Conservation (phyloP, 2,329 filamentous ascomycete genomes). For the Hymenoscyphus fraxineus region DNA sequence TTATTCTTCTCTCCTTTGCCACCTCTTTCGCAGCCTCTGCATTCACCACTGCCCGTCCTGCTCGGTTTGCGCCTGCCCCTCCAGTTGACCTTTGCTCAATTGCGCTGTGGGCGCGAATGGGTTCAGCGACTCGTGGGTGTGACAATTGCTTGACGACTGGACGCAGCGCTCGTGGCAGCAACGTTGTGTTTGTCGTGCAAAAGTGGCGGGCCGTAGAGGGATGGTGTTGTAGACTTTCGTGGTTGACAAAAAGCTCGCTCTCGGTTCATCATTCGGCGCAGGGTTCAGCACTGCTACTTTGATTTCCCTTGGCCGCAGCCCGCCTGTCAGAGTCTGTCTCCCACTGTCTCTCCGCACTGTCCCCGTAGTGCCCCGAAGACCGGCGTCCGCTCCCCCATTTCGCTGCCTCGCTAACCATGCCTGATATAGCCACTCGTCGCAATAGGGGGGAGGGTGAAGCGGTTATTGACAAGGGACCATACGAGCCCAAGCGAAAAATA, state of each 20-base stretch:
- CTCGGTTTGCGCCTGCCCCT: neutral
- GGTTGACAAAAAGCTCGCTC: neutral
- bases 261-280: neutral
- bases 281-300: neutral
- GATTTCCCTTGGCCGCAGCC: neutral
- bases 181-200: constrained; percentile 23
- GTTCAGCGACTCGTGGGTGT: constrained; percentile 8
- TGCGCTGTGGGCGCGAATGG: constrained; percentile 6
- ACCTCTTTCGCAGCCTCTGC: neutral
- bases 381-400: neutral
- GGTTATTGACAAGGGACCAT: neutral
- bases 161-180: constrained; percentile 23
- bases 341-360: too few species aligned
- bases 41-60: neutral
- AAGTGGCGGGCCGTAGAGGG: neutral
- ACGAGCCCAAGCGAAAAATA: neutral
- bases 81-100: constrained; percentile 6
- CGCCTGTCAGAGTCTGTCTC: too few species aligned
- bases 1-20: neutral
- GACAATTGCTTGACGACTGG: constrained; percentile 13
- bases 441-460: neutral
- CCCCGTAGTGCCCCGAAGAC: neutral
- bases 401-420: constrained; percentile 10
- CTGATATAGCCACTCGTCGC: constrained; percentile 3
- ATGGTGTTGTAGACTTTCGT: neutral